Base-by-base conservation (phyloP, 78 protist species). In the Dictyostelium purpureum region DNA sequence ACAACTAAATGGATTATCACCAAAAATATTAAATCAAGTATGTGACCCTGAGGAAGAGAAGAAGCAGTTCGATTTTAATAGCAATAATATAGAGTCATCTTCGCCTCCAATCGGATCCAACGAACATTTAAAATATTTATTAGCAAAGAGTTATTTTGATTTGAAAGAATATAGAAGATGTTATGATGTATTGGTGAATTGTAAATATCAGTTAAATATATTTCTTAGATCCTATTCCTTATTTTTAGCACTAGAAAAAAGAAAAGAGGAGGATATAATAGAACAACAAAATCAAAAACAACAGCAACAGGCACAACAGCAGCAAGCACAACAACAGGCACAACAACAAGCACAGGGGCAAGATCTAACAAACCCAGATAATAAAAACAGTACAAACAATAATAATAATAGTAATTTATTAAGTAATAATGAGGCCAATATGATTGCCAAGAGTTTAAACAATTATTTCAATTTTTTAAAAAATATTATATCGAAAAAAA, bases 61-160 rank as follows among this genome's bases (percentile, higher is more conserved):
- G 38, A n/a, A n/a, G n/a, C n/a, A n/a, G n/a, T n/a, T n/a, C n/a
- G n/a, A n/a, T n/a, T n/a, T n/a, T n/a, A n/a, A n/a, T n/a, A n/a
- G n/a, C n/a, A n/a, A n/a, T n/a, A 6, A 63, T 14, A 52, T 28
- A 18, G 1, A 24, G 56, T 47, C 75, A 31, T 43, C 89, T n/a
- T 16, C 59, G 24, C 77, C 78, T 12, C 66, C 45, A 14, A 24
- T 69, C 6, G 89, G 92, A 26, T 40, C 73, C 11, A 42, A 59
- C 6, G 82, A 85, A n/a, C 79, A 85, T n/a, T n/a, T 35, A 12
- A 73, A 85, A 52, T 73, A 74, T 56, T 21, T 70, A 7, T 38
- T 90, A 52, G 94, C 94, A 54, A 77, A 90, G 74, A 70, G 47
- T 31, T 90, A 79, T 54, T 90, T 90, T 59, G 88, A 90, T 67